A percentile compares a stretch with the other conserved stretches of the same genome.
These are phyloP conservation scores for Phytophthora nicotianae DNA, from an alignment of 352 stramenopile genomes.

Conservation along the genomic window DNA sequence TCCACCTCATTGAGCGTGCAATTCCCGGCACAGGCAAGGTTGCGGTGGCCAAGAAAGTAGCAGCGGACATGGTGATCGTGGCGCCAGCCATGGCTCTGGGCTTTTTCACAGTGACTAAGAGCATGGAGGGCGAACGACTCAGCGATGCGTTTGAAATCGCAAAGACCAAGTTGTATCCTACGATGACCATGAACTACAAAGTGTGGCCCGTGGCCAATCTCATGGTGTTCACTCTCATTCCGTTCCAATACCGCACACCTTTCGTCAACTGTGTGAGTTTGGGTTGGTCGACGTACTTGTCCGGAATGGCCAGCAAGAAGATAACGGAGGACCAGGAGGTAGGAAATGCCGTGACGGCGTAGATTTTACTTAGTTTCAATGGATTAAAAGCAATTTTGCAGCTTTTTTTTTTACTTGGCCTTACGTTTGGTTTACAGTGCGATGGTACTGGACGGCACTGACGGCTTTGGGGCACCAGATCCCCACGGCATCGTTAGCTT, in stretches of 20 bases:
- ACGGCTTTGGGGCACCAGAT: conserved; percentile 7
- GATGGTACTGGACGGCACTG: conserved; percentile 20
- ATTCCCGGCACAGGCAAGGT: conserved; percentile 32
- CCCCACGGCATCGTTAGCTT: conserved; percentile 19
- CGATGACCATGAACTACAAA: conserved; percentile 49
- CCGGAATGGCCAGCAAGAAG: conserved; percentile 46
- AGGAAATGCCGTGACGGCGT: neutral
- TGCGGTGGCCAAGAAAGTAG: conserved; percentile 48
- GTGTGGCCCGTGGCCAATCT: conserved; percentile 57
- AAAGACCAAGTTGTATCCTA: conserved; percentile 43
- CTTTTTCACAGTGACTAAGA: conserved; percentile 51
- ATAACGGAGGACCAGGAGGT: neutral
- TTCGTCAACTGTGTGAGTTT: conserved; percentile 61
- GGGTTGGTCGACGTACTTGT: conserved; percentile 57
- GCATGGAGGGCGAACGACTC: conserved; percentile 41
- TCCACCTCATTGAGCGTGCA: conserved; percentile 76
- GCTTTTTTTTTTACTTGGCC: neutral
- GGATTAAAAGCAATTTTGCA: conserved; percentile 3
- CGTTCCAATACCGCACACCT: conserved; percentile 56
- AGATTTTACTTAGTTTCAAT: conserved; percentile 6
- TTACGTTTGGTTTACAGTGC: conserved; percentile 2
- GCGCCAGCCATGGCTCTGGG: conserved; percentile 43
- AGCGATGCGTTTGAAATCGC: conserved; percentile 42
- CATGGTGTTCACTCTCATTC: conserved; percentile 54
- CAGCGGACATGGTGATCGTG: conserved; percentile 51